Evolutionary conservation across 345 rosid species (phyloP).

Genomic region (Salix koriyanagi): DNA sequence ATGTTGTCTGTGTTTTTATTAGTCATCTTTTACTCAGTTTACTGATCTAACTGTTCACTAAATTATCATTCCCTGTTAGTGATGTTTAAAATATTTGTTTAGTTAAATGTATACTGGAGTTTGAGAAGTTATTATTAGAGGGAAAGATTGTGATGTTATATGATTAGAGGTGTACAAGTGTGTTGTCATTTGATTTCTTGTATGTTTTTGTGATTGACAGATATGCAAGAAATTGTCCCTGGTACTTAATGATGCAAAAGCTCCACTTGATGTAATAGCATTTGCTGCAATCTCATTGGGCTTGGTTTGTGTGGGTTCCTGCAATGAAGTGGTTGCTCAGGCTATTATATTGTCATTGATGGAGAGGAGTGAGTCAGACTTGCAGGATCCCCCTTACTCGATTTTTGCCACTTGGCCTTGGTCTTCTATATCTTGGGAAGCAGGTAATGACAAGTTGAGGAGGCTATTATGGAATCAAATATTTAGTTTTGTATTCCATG

Average conservation of each 20-base stretch:
- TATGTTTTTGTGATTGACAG: constrained; percentile 35
- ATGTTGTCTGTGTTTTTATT: neutral
- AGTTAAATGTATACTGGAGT: neutral
- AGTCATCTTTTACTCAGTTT: neutral
- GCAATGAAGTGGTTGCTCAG: constrained; percentile 93
- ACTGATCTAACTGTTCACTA: neutral
- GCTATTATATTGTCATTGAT: constrained; percentile 79
- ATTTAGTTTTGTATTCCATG: neutral
- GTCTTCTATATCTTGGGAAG: constrained; percentile 93
- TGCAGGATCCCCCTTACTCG: constrained; percentile 82
- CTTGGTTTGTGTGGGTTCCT: constrained; percentile 84
- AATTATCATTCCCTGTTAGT: neutral
- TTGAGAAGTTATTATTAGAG: neutral
- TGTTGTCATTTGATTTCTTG: neutral
- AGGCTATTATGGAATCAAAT: neutral
- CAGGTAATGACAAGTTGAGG: constrained; percentile 46
- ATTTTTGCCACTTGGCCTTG: constrained; percentile 88
- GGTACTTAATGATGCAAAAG: constrained; percentile 63
- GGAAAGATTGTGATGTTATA: neutral
- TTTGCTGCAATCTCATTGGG: constrained; percentile 91
- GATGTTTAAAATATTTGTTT: neutral
- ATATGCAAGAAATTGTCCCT: constrained; percentile 56
- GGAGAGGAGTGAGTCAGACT: constrained; percentile 80
- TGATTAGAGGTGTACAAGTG: neutral
- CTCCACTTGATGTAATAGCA: constrained; percentile 79